Evolutionary conservation across 345 rosid species (phyloP), one percentile per base, ranked within the genome.

Genomic region (Heritiera littoralis): DNA sequence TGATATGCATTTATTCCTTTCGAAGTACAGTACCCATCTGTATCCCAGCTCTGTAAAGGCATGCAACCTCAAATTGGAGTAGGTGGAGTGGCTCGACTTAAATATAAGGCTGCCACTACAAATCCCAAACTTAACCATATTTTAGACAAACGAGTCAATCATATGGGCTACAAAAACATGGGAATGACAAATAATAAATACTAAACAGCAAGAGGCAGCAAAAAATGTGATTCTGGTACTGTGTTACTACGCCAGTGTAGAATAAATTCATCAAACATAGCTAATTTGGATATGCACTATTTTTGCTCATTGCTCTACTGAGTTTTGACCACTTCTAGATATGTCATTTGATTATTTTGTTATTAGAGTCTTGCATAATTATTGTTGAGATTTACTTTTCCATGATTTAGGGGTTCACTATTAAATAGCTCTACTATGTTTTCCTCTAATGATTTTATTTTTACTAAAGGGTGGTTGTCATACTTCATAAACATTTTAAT

Each of bases 1-100:
- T 78, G 20, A 45, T 60, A 28, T 79, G 61, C 77, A 41, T 64
- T 52, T 18, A 75, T n/a, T 9, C 9, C 48, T 17, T 13, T 41
- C 41, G n/a, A 72, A 17, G 52, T 45, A 18, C 28, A 9, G 45
- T 67, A 17, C 6, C 12, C 38, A 23, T 70, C 23, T 48, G 6
- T 49, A 49, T 70, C 58, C 38, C 58, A 1, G 2, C n/a, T 70
- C 20, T 49, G 30, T 43, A 15, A 67, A 67, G 14, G 52, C 15
- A 41, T 43, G 9, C 32, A 10, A 67, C 32, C 28, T 43, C 15
- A 7, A 14, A 35, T 35, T 65, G 69, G 45, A 28, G 13, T 60
- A 28, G 17, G 15, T 28, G 38, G 14, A 65, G 45, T 65, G 20
- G 2, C 46, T 9, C 4, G 15, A 65, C 46, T 65, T 35, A 7